A percentile compares a stretch with the other conserved stretches of the same genome.
phyloP scores from a whole-genome alignment of 129 eudicot genomes.

The Arctium minus region DNA sequence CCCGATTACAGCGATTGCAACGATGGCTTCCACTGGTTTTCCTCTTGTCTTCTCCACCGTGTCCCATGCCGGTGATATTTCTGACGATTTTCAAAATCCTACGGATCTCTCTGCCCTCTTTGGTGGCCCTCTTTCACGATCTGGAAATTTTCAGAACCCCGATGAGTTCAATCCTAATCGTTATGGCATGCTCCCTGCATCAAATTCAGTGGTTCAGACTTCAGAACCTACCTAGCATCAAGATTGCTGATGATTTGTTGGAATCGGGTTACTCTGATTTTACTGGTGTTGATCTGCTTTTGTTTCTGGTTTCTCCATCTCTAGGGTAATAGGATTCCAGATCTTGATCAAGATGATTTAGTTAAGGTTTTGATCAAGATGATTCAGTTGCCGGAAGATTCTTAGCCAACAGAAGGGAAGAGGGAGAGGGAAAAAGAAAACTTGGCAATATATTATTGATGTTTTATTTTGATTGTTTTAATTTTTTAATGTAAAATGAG shows the following conservation, averaged over 20 bases:
- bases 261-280: conserved; percentile 54
- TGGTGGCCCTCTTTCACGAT: conserved; percentile 28
- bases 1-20: no score
- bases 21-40: conserved; percentile 13
- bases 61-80: conserved; percentile 25
- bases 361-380: no score
- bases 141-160: conserved; percentile 19
- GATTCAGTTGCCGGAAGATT: no score
- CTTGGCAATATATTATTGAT: no score
- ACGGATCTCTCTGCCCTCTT: conserved; percentile 36
- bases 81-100: conserved; percentile 20
- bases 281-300: no score
- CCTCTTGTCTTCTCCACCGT: conserved; percentile 44
- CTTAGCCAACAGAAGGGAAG: no score
- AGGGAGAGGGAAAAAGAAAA: no score
- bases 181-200: conserved; percentile 83
- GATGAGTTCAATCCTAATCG: conserved; percentile 74
- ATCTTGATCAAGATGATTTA: no score
- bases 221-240: conserved; percentile 51
- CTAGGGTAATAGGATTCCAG: no score
- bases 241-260: conserved; percentile 47
- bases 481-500: no score
- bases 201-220: conserved; percentile 43
- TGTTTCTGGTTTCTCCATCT: no score
- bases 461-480: no score